A percentile compares a stretch with the other conserved stretches of the same genome.
Conservation (phyloP, 345 rosid genomes). For the Eucalyptus polyanthemos region DNA sequence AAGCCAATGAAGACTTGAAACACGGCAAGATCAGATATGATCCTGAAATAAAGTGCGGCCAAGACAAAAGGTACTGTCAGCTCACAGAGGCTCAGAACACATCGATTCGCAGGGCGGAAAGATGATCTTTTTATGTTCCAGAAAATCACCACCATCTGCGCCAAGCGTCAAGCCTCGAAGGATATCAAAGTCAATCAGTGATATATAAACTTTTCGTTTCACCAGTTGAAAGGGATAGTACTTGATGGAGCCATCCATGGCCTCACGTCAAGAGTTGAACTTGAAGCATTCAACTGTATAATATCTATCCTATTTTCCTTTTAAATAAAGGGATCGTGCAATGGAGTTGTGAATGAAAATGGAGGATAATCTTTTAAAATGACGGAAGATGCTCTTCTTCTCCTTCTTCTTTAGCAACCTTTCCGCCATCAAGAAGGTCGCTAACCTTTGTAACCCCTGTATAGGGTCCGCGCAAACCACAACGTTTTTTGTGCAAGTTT, state of each 20-base stretch:
- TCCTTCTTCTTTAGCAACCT: background rate
- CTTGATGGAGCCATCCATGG: background rate
- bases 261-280: background rate
- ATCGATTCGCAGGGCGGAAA: background rate
- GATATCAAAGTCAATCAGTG: background rate
- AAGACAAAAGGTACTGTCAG: background rate
- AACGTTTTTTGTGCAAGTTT: background rate
- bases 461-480: background rate
- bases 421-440: background rate
- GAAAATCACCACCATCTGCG: background rate
- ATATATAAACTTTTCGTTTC: background rate
- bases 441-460: background rate
- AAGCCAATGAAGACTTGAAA: background rate
- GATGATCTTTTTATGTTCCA: background rate
- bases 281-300: background rate
- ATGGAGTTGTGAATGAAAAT: background rate
- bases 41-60: background rate
- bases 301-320: background rate
- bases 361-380: background rate
- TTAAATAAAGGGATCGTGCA: background rate
- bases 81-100: background rate
- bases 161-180: background rate
- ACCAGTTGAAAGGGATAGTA: background rate
- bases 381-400: background rate
- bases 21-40: background rate